Conservation (phyloP, 2,329 filamentous ascomycete genomes). For the Pochonia chlamydosporia region DNA sequence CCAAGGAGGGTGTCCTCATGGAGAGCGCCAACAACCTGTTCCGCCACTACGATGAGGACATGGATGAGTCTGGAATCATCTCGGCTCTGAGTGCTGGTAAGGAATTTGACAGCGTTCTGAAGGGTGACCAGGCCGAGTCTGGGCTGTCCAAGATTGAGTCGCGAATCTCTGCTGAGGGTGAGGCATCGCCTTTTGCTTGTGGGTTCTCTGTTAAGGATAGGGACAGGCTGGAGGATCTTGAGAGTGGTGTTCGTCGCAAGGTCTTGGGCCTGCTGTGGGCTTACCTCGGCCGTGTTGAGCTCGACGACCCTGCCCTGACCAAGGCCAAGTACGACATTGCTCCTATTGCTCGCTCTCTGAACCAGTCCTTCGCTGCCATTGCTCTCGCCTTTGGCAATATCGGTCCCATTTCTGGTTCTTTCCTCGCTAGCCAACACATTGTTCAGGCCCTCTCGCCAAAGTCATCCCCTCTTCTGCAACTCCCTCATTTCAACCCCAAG, state of each 20-base stretch:
- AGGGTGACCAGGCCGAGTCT: conserved; percentile 71
- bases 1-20: conserved; percentile 88
- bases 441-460: conserved; percentile 84
- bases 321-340: conserved; percentile 85
- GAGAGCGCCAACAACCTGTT: conserved; percentile 94
- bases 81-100: conserved; percentile 77
- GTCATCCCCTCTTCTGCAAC: conserved; percentile 82
- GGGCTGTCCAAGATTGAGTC: conserved; percentile 81
- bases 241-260: conserved; percentile 76
- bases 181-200: conserved; percentile 41
- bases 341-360: conserved; percentile 78
- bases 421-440: conserved; percentile 75
- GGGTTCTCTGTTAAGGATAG: conserved; percentile 70
- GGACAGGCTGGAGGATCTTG: conserved; percentile 70
- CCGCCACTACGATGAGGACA: conserved; percentile 81
- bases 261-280: conserved; percentile 89
- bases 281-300: conserved; percentile 82
- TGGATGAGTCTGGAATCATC: conserved; percentile 74
- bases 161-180: conserved; percentile 61
- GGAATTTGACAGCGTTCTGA: conserved; percentile 74
- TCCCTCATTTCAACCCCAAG: conserved; percentile 74
- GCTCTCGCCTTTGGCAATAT: conserved; percentile 83
- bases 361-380: conserved; percentile 81
- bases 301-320: conserved; percentile 72
- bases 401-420: conserved; percentile 73